Evolutionary conservation across 2,329 filamentous ascomycete genomes (phyloP), one percentile per base, ranked within the genome.

Genomic region (Microdochium bolleyi): DNA sequence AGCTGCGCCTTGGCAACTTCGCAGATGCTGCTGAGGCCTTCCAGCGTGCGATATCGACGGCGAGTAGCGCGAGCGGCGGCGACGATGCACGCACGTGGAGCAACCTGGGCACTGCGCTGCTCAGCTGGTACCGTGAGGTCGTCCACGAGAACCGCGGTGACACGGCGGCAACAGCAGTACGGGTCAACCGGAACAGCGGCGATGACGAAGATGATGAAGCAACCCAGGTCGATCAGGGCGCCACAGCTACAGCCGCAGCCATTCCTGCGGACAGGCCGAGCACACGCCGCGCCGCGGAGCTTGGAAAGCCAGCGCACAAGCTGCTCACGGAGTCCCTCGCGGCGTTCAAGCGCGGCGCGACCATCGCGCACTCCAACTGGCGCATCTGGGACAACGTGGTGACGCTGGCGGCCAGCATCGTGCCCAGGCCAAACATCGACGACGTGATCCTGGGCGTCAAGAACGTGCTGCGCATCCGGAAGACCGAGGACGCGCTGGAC

Each of bases 381-480:
- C 85, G 89, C 60, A 96, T 99, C 67, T 97, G 92, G 92, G 89
- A 95, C 65, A 99, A 99, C 62, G 87, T 97, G 16, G 81, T 99
- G 53, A 94, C 91, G 0, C 85, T 97, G 22, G 87, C 89, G 0
- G 83, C 88, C 0, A 88, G 89, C 1, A 80, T 94, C 25, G 78
- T 77, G 1, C 92, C 92, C 0, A 52, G 41, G 2, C 86, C 89
- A 0, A 83, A 87, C 1, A 84, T 90, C 63, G 68, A 75, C 0
- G 90, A 96, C 56, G 82, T 96, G 50, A 73, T 96, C 30, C 76
- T 85, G 3, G 89, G 89, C 0, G 79, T 94, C 54, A 81, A 79
- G 41, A 83, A 86, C 55, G 78, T 97, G 51, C 82, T 96, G 52
- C 83, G 87, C 24, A 82, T 97, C 38, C 84, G 89, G 41, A 78